Conservation (phyloP, 139 green algal species). For the Chlamydomonas incerta region DNA sequence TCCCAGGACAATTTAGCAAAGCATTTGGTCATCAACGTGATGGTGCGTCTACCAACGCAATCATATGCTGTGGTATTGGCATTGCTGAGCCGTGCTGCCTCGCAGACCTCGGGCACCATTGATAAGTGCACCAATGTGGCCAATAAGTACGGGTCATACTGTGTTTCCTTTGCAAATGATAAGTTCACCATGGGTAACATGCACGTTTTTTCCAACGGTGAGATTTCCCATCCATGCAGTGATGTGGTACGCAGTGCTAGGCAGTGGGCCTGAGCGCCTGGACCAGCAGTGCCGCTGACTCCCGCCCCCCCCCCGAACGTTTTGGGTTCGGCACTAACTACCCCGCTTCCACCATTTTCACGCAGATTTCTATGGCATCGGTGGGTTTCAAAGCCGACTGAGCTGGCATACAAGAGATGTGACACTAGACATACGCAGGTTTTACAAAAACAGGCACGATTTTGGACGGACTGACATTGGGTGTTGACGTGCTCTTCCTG, state of each 20-base stretch:
- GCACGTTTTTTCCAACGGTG: conserved; percentile 10
- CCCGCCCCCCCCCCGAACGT: too few relatives aligned
- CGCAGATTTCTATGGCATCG: conserved; percentile 42
- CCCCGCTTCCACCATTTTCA: too few relatives aligned
- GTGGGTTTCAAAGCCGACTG: too few relatives aligned
- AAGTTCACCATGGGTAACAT: conserved; percentile 34
- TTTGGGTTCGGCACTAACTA: too few relatives aligned
- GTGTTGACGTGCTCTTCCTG: conserved; percentile 38
- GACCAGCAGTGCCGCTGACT: too few relatives aligned
- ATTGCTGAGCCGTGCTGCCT: too few relatives aligned
- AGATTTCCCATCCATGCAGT: too few relatives aligned
- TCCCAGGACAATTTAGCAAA: conserved; percentile 2
- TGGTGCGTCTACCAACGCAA: too few relatives aligned
- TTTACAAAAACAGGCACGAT: conserved; percentile 39
- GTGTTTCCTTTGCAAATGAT: conserved; percentile 1
- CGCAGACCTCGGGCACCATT: not conserved
- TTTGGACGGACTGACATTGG: conserved; percentile 28
- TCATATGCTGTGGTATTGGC: too few relatives aligned
- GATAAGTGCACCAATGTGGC: not conserved
- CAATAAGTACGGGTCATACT: conserved; percentile 7
- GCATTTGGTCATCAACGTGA: conserved; percentile 31
- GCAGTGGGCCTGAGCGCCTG: too few relatives aligned
- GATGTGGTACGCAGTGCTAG: too few relatives aligned
- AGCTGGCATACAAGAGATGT: too few relatives aligned
- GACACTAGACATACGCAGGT: not conserved